Evolutionary conservation across 1,139 yeast species (phyloP), one percentile per base, ranked within the genome.

Genomic region (Zygoascus hellenicus): DNA sequence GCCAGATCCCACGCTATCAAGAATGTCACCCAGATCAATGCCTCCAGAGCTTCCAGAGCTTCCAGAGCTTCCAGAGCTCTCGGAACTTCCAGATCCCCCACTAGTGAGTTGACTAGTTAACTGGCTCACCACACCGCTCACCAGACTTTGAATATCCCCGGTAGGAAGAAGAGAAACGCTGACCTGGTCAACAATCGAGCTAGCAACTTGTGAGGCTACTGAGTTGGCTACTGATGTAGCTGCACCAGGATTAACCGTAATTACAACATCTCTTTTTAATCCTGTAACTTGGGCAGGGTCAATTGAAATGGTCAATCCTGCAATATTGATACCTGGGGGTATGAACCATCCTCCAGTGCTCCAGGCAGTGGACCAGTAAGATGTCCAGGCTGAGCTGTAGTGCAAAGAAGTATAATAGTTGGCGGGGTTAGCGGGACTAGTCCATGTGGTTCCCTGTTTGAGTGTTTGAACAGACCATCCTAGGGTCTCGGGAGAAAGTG

Each of bases 341-440:
- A 40, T 40, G 32, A 40, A 30, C 43, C 43, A 40, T 5, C 43
- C 43, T 3, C 43, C 43, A 11, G 43, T 40, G 29, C 32, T 17
- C 43, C 43, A 40, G 19, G 39, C 7, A 16, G 43, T 40, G n/a
- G 43, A 40, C 43, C 43, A 40, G 29, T 15, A 40, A 7, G 36
- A 30, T 17, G 43, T 13, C 30, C 36, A 30, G n/a, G 36, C 36
- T 14, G 30, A 16, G n/a, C 29, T 15, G 4, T 35, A 29, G 10
- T 36, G 26, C 5, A 29, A 29, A 14, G 43, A 15, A 10, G n/a
- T 14, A 13, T 5, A 11, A 30, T 30, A 40, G 5, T 13, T 11
- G 2, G 22, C 15, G 14, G 33, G 33, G 13, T 28, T 29, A 11
- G 30, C 39, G 9, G 39, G 30, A 9, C 39, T 36, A 9, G 42